These are phyloP conservation scores for Torrubiellomyces zombiae DNA, from an alignment of 2,329 filamentous ascomycete species.

Conservation along the genomic window DNA sequence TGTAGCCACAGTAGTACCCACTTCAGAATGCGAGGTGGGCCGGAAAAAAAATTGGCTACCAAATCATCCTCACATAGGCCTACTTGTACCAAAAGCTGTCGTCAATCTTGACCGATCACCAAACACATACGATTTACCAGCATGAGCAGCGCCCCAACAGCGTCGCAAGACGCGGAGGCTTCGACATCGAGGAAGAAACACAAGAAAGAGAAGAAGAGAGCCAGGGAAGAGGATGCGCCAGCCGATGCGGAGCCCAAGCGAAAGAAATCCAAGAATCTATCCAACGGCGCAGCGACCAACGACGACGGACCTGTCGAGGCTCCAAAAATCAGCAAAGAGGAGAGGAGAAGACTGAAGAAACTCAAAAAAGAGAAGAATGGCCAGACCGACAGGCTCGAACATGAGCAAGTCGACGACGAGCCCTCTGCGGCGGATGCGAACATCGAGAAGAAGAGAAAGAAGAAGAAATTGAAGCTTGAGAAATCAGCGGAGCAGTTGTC, in stretches of 20 bases:
- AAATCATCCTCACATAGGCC: too few species aligned
- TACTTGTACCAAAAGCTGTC: too few species aligned
- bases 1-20: too few species aligned
- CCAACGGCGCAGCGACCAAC: slow-evolving; percentile 10
- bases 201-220: slow-evolving; percentile 28
- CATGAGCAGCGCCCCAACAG: slow-evolving; percentile 20
- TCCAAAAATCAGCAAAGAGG: slow-evolving; percentile 14
- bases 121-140: too few species aligned
- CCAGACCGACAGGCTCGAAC: slow-evolving; percentile 9
- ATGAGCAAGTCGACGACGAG: background rate
- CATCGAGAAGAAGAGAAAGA: slow-evolving; percentile 5
- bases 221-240: slow-evolving; percentile 23
- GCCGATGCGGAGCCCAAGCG: slow-evolving; percentile 27
- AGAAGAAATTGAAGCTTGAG: slow-evolving; percentile 15
- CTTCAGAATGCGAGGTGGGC: too few species aligned
- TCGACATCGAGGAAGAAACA: slow-evolving; percentile 21
- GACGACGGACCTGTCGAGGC: slow-evolving; percentile 9
- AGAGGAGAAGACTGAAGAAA: slow-evolving; percentile 17
- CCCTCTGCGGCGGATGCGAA: slow-evolving; percentile 2
- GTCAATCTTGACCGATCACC: too few species aligned
- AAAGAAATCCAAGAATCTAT: slow-evolving; percentile 33
- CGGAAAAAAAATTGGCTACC: too few species aligned
- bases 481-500: too few species aligned
- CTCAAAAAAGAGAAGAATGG: slow-evolving; percentile 6
- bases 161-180: slow-evolving; percentile 12